Evolutionary conservation across 2,329 filamentous ascomycete species (phyloP).

Genomic region (Graphilbum sp.): DNA sequence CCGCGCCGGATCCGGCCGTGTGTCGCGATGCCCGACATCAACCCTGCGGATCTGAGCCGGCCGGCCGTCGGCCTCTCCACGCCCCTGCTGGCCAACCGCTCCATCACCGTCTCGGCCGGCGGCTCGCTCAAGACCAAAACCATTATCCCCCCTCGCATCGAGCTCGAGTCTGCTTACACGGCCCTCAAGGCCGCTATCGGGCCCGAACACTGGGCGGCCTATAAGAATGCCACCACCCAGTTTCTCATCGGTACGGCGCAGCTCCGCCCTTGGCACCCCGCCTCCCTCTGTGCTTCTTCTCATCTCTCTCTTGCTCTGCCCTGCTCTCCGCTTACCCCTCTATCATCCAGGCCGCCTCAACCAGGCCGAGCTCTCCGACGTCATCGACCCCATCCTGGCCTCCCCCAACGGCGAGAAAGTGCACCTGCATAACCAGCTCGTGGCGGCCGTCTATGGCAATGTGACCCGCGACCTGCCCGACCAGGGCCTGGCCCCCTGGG

Average conservation of each 20-base stretch:
- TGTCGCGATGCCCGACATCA: conserved; percentile 52
- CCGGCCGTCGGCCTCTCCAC: conserved; percentile 40
- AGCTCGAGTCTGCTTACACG: conserved; percentile 48
- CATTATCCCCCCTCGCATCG: conserved; percentile 48
- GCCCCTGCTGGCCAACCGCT: conserved; percentile 40
- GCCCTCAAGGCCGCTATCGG: conserved; percentile 43
- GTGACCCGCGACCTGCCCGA: conserved; percentile 54
- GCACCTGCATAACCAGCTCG: conserved; percentile 51
- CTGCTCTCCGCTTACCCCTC: neutral
- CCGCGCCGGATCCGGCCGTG: neutral
- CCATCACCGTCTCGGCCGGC: conserved; percentile 35
- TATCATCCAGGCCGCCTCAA: conserved; percentile 38
- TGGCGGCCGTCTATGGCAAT: conserved; percentile 52
- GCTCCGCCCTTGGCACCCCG: neutral
- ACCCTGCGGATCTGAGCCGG: conserved; percentile 51
- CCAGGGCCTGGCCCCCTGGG: conserved; percentile 51
- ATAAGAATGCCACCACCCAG: conserved; percentile 46
- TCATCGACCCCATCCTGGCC: conserved; percentile 42
- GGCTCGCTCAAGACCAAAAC: conserved; percentile 38
- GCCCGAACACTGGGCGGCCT: conserved; percentile 44
- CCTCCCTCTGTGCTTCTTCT: neutral
- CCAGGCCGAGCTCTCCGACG: conserved; percentile 41
- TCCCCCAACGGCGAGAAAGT: conserved; percentile 41
- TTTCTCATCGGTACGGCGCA: conserved; percentile 41
- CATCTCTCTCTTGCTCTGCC: neutral